Evolutionary conservation across 306 rosid species (phyloP).

Genomic region (Fagus sylvatica): DNA sequence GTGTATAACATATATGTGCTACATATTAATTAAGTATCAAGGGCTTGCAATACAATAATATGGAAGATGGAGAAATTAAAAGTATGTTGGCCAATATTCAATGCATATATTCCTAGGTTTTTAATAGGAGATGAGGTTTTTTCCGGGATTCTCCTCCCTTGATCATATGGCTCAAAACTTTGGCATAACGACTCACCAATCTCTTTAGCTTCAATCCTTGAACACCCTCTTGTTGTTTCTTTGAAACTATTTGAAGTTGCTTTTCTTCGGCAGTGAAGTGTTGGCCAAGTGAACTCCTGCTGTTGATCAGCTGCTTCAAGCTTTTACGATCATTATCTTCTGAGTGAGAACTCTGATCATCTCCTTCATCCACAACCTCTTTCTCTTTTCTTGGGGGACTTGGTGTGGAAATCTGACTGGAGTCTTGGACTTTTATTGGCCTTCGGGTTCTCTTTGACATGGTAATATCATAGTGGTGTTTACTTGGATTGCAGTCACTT

Average conservation of each 20-base stretch:
- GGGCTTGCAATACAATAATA: neutral
- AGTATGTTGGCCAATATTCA: neutral
- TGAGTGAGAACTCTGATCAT: neutral
- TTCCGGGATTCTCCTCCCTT: conserved; percentile 53
- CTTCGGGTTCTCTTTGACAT: conserved; percentile 90
- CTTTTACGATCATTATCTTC: conserved; percentile 50
- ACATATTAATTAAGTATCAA: neutral
- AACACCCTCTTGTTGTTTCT: conserved; percentile 45
- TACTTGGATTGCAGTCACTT: conserved; percentile 36
- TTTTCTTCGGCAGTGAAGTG: conserved; percentile 70
- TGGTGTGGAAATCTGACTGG: conserved; percentile 24
- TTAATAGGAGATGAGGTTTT: conserved; percentile 43
- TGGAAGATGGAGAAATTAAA: neutral
- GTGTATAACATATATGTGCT: neutral
- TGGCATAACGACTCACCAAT: conserved; percentile 73
- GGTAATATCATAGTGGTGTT: conserved; percentile 64
- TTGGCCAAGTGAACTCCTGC: conserved; percentile 62
- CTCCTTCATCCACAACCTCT: conserved; percentile 20
- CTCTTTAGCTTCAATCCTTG: conserved; percentile 69
- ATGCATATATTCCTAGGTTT: conserved; percentile 17
- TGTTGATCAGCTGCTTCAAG: conserved; percentile 69
- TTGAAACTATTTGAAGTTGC: conserved; percentile 58
- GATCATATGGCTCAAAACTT: conserved; percentile 62
- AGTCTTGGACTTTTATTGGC: conserved; percentile 22
- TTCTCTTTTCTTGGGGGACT: conserved; percentile 5